Conservation (phyloP, 768 basidiomycete genomes). For the Hysterangium stoloniferum region DNA sequence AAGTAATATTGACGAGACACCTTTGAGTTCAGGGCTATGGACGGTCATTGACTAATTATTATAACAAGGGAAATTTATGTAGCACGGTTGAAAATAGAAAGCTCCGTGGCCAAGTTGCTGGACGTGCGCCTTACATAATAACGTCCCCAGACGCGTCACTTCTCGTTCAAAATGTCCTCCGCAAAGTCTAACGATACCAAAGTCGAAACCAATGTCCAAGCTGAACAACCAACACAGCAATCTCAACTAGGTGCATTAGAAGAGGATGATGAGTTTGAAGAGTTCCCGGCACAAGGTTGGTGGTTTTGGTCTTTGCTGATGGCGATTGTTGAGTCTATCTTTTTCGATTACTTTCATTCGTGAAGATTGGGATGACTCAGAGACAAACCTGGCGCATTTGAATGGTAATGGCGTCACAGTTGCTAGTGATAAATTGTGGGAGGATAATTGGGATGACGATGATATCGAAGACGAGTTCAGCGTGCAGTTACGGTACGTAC, state of each 20-base stretch:
- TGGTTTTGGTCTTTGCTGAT: slow-evolving; percentile 6
- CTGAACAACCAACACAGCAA: slow-evolving; percentile 24
- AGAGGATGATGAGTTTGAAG: slow-evolving; percentile 97
- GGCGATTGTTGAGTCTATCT: neutral
- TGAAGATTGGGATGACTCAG: slow-evolving; percentile 80
- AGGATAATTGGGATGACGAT: slow-evolving; percentile 99
- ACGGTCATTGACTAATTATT: no score
- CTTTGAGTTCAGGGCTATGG: no score
- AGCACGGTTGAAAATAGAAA: no score
- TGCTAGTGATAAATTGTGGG: slow-evolving; percentile 91
- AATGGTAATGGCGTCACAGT: slow-evolving; percentile 67
- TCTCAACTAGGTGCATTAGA: slow-evolving; percentile 84
- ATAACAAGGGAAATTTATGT: no score
- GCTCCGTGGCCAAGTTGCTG: no score
- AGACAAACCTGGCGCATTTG: slow-evolving; percentile 76
- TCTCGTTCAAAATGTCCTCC: no score
- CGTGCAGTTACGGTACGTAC: slow-evolving; percentile 79
- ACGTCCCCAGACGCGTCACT: no score
- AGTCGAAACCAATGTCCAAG: no score
- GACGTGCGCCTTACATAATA: no score
- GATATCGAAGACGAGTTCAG: slow-evolving; percentile 98
- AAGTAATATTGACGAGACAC: no score
- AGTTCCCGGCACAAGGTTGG: slow-evolving; percentile 79
- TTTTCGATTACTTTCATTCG: neutral
- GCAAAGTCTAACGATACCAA: no score